Evolutionary conservation across 352 stramenopile species (phyloP).

Genomic region (Globisporangium nunn): DNA sequence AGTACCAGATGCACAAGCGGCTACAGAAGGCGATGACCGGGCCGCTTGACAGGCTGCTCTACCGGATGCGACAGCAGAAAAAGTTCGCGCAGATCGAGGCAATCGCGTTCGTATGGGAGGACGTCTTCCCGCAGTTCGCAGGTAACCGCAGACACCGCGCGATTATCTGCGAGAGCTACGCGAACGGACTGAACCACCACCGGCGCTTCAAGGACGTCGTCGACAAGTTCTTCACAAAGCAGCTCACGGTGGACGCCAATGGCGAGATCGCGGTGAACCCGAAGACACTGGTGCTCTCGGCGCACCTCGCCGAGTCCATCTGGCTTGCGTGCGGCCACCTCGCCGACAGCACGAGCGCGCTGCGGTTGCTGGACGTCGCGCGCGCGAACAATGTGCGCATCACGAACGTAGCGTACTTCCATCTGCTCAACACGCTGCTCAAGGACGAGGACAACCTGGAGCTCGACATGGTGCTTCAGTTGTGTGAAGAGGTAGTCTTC

Average conservation of each 20-base stretch:
- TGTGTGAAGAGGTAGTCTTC: slow-evolving; percentile 48
- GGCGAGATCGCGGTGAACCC: background rate
- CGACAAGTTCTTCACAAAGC: slow-evolving; percentile 28
- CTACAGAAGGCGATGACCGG: slow-evolving; percentile 44
- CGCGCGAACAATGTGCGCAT: slow-evolving; percentile 21
- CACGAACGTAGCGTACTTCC: slow-evolving; percentile 51
- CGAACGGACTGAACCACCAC: slow-evolving; percentile 36
- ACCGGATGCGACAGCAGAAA: slow-evolving; percentile 19
- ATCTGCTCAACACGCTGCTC: slow-evolving; percentile 47
- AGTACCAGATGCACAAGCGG: slow-evolving; percentile 25
- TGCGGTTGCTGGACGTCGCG: slow-evolving; percentile 33
- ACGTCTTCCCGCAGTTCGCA: slow-evolving; percentile 46
- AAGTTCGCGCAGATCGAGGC: slow-evolving; percentile 44
- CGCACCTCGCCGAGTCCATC: slow-evolving; percentile 36
- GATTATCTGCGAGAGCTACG: slow-evolving; percentile 50
- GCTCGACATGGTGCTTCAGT: slow-evolving; percentile 39
- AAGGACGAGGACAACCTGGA: slow-evolving; percentile 38
- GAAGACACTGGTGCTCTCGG: slow-evolving; percentile 26
- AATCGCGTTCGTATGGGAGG: slow-evolving; percentile 36
- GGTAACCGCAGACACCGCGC: slow-evolving; percentile 29
- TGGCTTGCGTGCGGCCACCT: slow-evolving; percentile 46
- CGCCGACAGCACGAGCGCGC: slow-evolving; percentile 19
- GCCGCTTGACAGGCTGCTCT: slow-evolving; percentile 42
- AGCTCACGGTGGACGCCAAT: slow-evolving; percentile 10
- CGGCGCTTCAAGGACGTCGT: slow-evolving; percentile 48